A percentile compares a stretch with the other conserved stretches of the same genome.
phyloP scores from a whole-genome alignment of 345 rosid genomes.

The Acer negundo region DNA sequence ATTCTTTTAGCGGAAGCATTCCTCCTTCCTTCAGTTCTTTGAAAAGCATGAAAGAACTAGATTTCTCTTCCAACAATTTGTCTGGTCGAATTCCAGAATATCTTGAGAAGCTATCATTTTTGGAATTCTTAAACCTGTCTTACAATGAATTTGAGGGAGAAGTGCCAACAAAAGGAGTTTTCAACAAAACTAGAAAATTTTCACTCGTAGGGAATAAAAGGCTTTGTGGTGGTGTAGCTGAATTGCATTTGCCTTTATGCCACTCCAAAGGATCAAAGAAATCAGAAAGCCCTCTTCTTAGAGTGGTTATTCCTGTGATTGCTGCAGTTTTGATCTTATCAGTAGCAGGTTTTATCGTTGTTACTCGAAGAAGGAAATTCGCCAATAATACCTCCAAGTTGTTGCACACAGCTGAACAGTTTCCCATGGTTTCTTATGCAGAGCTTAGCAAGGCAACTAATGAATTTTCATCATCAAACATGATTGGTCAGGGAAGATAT shows the following conservation, averaged over 20 bases:
- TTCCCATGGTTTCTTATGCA: slow-evolving; percentile 9
- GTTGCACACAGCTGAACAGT: background rate
- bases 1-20: slow-evolving; percentile 16
- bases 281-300: background rate
- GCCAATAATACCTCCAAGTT: background rate
- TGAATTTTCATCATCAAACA: slow-evolving; percentile 26
- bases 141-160: slow-evolving; percentile 20
- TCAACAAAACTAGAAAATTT: slow-evolving; percentile 5
- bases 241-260: slow-evolving; percentile 20
- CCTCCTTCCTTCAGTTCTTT: slow-evolving; percentile 22
- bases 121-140: slow-evolving; percentile 10
- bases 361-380: background rate
- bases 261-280: background rate
- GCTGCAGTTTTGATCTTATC: background rate
- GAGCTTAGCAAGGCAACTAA: slow-evolving; percentile 19
- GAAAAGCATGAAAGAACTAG: slow-evolving; percentile 7
- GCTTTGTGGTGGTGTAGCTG: slow-evolving; percentile 15
- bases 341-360: background rate
- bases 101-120: slow-evolving; percentile 7
- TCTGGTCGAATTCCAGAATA: slow-evolving; percentile 15
- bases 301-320: background rate
- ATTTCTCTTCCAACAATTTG: slow-evolving; percentile 21
- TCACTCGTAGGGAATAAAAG: slow-evolving; percentile 15
- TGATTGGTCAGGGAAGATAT: slow-evolving; percentile 32
- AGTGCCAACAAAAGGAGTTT: slow-evolving; percentile 23